A percentile compares a stretch with the other conserved stretches of the same genome.
phyloP scores from a whole-genome alignment of 148 eudicot genomes.

The Amaranthus hypochondriacus region DNA sequence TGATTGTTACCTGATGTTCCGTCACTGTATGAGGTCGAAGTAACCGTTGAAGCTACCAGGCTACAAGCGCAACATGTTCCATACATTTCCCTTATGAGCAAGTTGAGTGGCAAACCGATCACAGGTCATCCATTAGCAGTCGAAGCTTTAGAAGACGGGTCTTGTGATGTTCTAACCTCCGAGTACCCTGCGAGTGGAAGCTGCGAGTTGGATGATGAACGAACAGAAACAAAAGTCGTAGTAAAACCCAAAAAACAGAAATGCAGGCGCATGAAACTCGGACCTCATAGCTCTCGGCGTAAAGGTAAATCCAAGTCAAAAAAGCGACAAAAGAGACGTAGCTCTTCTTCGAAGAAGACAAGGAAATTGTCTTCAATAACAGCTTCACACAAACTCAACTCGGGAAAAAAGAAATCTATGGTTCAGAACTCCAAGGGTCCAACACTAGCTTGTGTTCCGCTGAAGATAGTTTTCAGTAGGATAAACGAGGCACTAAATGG shows the following conservation, averaged over 20 bases:
- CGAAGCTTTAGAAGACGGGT: slow-evolving; percentile 61
- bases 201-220: slow-evolving; percentile 32
- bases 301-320: slow-evolving; percentile 33
- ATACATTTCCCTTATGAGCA: slow-evolving; percentile 78
- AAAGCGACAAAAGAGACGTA: slow-evolving; percentile 41
- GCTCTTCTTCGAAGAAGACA: slow-evolving; percentile 51
- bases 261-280: slow-evolving; percentile 29
- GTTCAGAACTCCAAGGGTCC: slow-evolving; percentile 49
- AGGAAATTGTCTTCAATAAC: slow-evolving; percentile 71
- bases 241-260: slow-evolving; percentile 24
- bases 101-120: slow-evolving; percentile 50
- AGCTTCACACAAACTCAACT: slow-evolving; percentile 32
- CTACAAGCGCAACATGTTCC: slow-evolving; percentile 63
- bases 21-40: slow-evolving; percentile 46
- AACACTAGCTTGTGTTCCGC: slow-evolving; percentile 70
- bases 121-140: slow-evolving; percentile 71
- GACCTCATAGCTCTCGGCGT: slow-evolving; percentile 22
- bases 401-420: slow-evolving; percentile 31
- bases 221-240: slow-evolving; percentile 13
- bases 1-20: slow-evolving; percentile 42
- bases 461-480: slow-evolving; percentile 69
- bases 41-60: slow-evolving; percentile 56
- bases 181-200: slow-evolving; percentile 39
- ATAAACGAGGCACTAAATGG: slow-evolving; percentile 60
- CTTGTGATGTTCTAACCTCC: slow-evolving; percentile 30